Evolutionary conservation across 225 moss, liverwort and hornwort species (phyloP).

Genomic region (Antitrichia curtipendula): DNA sequence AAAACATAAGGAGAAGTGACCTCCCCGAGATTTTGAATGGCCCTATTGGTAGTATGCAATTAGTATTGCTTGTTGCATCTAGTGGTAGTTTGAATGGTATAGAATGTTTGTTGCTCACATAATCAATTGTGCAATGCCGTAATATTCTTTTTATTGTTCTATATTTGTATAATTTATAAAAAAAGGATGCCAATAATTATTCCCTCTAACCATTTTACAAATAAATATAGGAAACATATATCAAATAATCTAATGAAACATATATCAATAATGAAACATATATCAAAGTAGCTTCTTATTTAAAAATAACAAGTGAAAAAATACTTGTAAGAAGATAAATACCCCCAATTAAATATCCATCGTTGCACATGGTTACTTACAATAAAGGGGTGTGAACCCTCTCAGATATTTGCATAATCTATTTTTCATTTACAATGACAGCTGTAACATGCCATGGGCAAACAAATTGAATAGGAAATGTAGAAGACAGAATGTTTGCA

Average conservation of each 20-base stretch:
- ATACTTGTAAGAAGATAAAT: neutral
- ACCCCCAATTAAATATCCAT: neutral
- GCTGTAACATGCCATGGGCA: no score
- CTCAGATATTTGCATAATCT: neutral
- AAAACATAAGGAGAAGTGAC: no score
- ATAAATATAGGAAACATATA: neutral
- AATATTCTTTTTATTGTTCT: neutral
- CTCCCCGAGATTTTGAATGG: no score
- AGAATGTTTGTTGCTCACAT: neutral
- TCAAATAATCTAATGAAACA: no score
- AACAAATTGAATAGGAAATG: neutral
- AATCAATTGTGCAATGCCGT: neutral
- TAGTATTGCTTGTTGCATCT: neutral
- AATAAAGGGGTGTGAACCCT: neutral
- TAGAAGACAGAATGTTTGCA: neutral
- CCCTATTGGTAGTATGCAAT: no score
- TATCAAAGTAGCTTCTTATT: neutral
- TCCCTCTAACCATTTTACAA: neutral
- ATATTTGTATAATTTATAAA: neutral
- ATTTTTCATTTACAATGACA: no score
- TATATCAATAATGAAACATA: neutral
- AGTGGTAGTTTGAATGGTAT: neutral
- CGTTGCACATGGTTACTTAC: neutral
- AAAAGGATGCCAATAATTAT: neutral
- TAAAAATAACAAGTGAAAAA: neutral